A percentile compares a stretch with the other conserved stretches of the same genome.
These are phyloP conservation scores for Penicillium sumatraense DNA, from an alignment of 2,329 filamentous ascomycete species.

Conservation along the genomic window DNA sequence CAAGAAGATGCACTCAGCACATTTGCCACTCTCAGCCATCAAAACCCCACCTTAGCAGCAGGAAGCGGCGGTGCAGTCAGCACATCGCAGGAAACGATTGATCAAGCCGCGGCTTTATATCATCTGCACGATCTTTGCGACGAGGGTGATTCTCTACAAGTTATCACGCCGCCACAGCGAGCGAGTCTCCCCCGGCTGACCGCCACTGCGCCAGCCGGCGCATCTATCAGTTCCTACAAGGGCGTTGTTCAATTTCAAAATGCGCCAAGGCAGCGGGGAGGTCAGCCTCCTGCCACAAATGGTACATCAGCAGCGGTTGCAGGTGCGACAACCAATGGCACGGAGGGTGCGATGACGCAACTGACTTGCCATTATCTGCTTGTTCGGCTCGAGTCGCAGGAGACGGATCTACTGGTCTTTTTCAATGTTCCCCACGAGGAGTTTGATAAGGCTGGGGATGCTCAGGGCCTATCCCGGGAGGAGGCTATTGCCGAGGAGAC, in stretches of 20 bases:
- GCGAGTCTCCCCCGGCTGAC: slow-evolving; percentile 58
- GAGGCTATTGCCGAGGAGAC: slow-evolving; percentile 53
- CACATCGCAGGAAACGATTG: slow-evolving; percentile 62
- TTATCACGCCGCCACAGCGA: slow-evolving; percentile 68
- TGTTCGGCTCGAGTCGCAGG: slow-evolving; percentile 73
- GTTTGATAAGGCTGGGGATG: slow-evolving; percentile 69
- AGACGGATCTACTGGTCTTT: slow-evolving; percentile 81
- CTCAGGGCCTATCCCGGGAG: slow-evolving; percentile 71
- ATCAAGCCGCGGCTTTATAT: slow-evolving; percentile 67
- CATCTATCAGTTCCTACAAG: slow-evolving; percentile 28
- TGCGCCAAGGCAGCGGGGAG: slow-evolving; percentile 18
- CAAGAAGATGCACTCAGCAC: slow-evolving; percentile 30
- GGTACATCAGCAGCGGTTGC: slow-evolving; percentile 22
- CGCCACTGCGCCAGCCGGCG: slow-evolving; percentile 18
- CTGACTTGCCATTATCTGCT: slow-evolving; percentile 79
- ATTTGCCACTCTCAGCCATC: slow-evolving; percentile 24
- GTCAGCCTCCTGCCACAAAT: slow-evolving; percentile 11
- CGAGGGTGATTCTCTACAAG: slow-evolving; percentile 66
- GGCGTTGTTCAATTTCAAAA: slow-evolving; percentile 35
- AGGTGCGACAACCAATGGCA: slow-evolving; percentile 14
- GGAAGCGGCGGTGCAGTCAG: slow-evolving; percentile 51
- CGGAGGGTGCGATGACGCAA: slow-evolving; percentile 29
- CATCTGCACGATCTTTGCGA: slow-evolving; percentile 68
- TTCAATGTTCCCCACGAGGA: slow-evolving; percentile 87
- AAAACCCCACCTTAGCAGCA: slow-evolving; percentile 19